Evolutionary conservation across 495 filamentous ascomycete genomes (phyloP), one percentile per base, ranked within the genome.

Genomic region (Penicillium maclennaniae): DNA sequence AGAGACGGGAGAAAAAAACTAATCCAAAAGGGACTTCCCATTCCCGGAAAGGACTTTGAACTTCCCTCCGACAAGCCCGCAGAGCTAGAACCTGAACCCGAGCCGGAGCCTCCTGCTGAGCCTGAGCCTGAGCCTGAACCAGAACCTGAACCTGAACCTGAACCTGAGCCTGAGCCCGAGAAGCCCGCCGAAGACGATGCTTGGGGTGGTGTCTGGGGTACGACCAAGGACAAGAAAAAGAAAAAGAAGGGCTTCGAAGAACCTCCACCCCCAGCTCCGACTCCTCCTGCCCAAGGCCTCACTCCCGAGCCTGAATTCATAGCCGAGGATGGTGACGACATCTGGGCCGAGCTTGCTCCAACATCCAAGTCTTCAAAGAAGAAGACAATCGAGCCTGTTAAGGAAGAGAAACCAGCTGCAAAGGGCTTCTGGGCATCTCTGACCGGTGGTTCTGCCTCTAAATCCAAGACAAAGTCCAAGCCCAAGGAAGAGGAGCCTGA

Each of bases 381-480:
- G 38, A 76, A 72, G 56, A 49, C 53, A 8, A 60, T 72, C 45
- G 69, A 73, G 23, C 34, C 66, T 16, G 50, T 56, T n/a, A 70
- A 73, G 43, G 63, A 70, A 54, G 54, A 65, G 47, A 54, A 66
- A 28, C 41, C 60, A 19, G 62, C 72, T 12, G 60, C 67, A 2
- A 72, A 65, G 59, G 69, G 72, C 10, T 79, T 78, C 51, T 81
- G 78, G 78, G 70, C 72, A 38, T 65, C 58, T 40, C 64, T 76
- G 6, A 67, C 61, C 14, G 73, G 72, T 6, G 68, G 57, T 25
- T 69, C 73, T 9, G 55, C 70, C 7, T 58, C 37, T 10, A 62
- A 66, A 19, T 31, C 52, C 19, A 66, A 66, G 10, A 69, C 63
- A 6, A 73, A 74, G 54, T 44, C 45, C 5, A 58, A 57, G 37